Evolutionary conservation across 2,329 filamentous ascomycete genomes (phyloP), one percentile per base, ranked within the genome.

Genomic region (Chalara sp.): DNA sequence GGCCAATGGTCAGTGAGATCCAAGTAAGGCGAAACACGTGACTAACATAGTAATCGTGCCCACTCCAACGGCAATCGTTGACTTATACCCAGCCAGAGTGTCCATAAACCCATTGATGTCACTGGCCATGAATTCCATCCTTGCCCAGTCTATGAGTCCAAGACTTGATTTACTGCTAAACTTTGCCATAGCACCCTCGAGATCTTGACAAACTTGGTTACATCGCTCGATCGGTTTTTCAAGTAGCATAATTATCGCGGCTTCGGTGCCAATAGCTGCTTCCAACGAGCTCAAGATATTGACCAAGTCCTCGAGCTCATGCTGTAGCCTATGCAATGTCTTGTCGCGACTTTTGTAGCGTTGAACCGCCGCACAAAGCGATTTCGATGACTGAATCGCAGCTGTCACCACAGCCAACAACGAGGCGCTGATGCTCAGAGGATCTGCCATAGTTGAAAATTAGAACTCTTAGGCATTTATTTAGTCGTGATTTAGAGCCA

Each of bases 21-120:
- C 44, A 40, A 46, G 42, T 30, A 42, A 33, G 37, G 6, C 11
- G 46, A 46, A 46, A 46, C 51, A 48, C 37, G 44, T 12, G 53
- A 52, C 37, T 60, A 30, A 70, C 68, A 70, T 63, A 43, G 59
- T 70, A 48, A 71, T 65, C 45, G 57, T 65, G 43, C 67, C 68
- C 42, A 71, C 46, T 35, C 63, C 63, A 28, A 71, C 61, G 6
- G 63, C 61, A 41, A 71, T 71, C 2, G 68, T 72, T 48, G 65
- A 62, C 55, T 71, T 71, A 48, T 71, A 72, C 13, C 62, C 63
- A 40, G 59, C 61, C 31, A 72, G 53, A 41, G 61, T 65, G 37
- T 70, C 67, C 46, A 70, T 69, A 53, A 71, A 71, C 44, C 66
- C 63, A 49, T 67, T 69, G 52, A 71, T 70, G 49, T 68, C 58